phyloP scores from a whole-genome alignment of 805 yeast species.

The Yarrowia osloensis region DNA sequence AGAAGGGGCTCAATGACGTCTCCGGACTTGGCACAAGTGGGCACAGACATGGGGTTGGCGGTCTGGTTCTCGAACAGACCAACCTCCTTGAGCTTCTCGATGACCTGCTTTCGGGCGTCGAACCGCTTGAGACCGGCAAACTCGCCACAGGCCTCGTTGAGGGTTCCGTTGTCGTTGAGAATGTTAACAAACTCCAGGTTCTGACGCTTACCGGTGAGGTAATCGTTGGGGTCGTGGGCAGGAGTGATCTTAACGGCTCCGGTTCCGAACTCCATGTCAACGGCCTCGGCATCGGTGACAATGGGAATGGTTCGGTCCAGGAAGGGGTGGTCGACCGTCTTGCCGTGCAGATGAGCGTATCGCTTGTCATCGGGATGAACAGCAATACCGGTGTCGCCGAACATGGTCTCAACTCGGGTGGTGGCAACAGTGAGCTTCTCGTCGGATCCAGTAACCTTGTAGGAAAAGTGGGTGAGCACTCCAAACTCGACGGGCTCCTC shows the following conservation, averaged over 20 bases:
- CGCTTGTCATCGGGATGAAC: constrained; percentile 95
- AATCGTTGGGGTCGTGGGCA: constrained; percentile 97
- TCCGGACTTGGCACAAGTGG: constrained; percentile 93
- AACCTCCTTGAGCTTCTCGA: constrained; percentile 71
- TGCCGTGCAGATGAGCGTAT: constrained; percentile 93
- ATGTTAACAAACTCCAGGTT: constrained; percentile 85
- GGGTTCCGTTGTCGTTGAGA: constrained; percentile 84
- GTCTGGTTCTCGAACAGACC: constrained; percentile 80
- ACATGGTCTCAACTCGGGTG: constrained; percentile 97
- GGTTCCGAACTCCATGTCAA: constrained; percentile 99
- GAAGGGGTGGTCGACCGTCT: constrained; percentile 87
- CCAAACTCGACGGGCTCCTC: constrained; percentile 92
- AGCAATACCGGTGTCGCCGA: constrained; percentile 98
- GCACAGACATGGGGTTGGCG: constrained; percentile 95
- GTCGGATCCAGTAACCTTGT: constrained; percentile 79
- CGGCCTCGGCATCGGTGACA: constrained; percentile 86
- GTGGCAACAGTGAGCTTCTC: constrained; percentile 93
- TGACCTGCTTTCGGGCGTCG: constrained; percentile 85
- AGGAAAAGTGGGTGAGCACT: constrained; percentile 93
- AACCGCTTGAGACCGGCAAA: constrained; percentile 91
- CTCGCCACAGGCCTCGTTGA: constrained; percentile 92
- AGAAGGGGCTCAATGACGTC: constrained; percentile 94
- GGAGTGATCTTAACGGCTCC: constrained; percentile 99
- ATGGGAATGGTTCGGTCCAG: constrained; percentile 83
- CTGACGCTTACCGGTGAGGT: constrained; percentile 93